Evolutionary conservation across 108 stramenopile genomes (phyloP).

Genomic region (Skeletonema marinoi): DNA sequence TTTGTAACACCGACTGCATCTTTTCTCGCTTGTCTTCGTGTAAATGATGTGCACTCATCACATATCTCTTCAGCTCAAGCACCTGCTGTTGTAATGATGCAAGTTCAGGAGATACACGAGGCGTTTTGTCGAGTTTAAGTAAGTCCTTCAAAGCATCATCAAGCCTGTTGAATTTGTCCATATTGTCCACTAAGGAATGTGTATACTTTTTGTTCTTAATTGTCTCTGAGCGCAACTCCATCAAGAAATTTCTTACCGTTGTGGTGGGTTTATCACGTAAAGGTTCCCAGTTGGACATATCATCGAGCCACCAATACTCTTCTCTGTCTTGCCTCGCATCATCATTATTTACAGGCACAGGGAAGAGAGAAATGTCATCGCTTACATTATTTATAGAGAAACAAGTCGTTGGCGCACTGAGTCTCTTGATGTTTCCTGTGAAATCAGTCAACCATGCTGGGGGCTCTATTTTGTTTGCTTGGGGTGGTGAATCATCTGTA

Average conservation of each 20-base stretch:
- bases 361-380: neutral
- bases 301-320: slow-evolving; percentile 23
- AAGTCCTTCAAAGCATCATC: slow-evolving; percentile 3
- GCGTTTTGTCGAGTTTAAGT: neutral
- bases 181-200: neutral
- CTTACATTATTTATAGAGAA: neutral
- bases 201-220: neutral
- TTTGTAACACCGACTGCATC: neutral
- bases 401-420: neutral
- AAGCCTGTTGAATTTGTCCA: neutral
- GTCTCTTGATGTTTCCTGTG: neutral
- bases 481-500: neutral
- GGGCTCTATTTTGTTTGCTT: neutral
- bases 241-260: neutral
- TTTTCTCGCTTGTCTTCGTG: neutral
- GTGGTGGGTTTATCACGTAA: neutral
- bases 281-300: slow-evolving; percentile 2
- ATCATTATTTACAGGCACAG: neutral
- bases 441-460: slow-evolving; percentile 1
- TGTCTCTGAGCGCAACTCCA: neutral
- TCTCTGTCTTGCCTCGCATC: neutral
- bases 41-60: neutral
- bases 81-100: neutral
- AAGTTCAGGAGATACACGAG: neutral
- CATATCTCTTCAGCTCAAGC: neutral